Evolutionary conservation across 345 rosid species (phyloP), one percentile per base, ranked within the genome.

Genomic region (Gossypium thurberi): DNA sequence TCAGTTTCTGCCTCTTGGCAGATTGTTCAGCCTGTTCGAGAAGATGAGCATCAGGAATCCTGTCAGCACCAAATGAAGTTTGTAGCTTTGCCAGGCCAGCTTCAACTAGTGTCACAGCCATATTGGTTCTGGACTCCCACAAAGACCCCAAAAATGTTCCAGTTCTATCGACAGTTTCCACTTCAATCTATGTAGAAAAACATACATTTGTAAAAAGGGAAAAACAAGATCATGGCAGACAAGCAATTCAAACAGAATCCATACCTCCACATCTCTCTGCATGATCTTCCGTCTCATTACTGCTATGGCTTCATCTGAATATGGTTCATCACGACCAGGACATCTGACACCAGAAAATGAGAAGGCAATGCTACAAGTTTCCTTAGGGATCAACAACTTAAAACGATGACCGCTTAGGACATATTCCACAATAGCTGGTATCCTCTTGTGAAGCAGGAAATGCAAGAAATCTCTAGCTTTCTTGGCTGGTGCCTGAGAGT

Each of bases 261-360:
- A 47, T 77, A 91, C 99, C 96, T 93, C 99, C 59, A 92, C 98
- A 57, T 95, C 97, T 80, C 98, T 88, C 87, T 95, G 98, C 94
- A 95, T 86, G 78, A 95, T 91, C 83, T 83, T 93, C 55, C 96
- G 85, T 74, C 98, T 93, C 98, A 96, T 91, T 12, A 96, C 63
- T 68, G 95, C 87, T 81, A 93, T 89, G 47, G 98, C 99, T 78
- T 96, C 99, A 50, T 96, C 90, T 71, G 99, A 90, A 79, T 85
- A 90, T 10, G 91, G 97, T 80, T 91, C 98, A 13, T 79, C 92
- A 61, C 98, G 93, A 56, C 97, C 99, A 75, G 98, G 97, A 74
- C 99, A 96, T 76, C 99, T 88, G 73, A 96, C 97, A 63, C 99
- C 99, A 76, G 99, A 96, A 81, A 96, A 90, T 51, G 99, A 85